Evolutionary conservation across 805 yeast genomes (phyloP), one percentile per base, ranked within the genome.

Genomic region (Kurtzmaniella fragi): DNA sequence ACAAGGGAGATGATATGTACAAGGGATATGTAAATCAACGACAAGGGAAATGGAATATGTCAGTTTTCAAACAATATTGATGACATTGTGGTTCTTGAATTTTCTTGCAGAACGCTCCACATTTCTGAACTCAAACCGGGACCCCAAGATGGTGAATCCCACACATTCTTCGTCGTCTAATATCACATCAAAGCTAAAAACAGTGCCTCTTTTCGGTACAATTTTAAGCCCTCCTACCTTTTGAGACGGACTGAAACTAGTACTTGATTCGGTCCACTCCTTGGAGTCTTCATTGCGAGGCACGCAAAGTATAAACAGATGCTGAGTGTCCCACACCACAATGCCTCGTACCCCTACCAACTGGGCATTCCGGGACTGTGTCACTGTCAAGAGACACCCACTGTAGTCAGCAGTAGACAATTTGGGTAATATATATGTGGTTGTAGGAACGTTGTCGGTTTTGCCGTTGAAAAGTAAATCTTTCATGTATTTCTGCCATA

Each of bases 91-190:
- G 42, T 80, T 76, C 62, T 90, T 90, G 69, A 88, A 88, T 64
- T 90, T 88, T 50, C 84, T 77, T 17, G 82, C 85, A 0, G 95
- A 79, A 42, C 98, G 70, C 50, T 90, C 97, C 8, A 78, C 77
- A 31, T 90, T 71, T 56, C 95, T 72, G 43, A 81, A 75, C 43
- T 80, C 78, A 48, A 90, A 75, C 42, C 97, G 67, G 32, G 88
- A 82, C 1, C 98, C 98, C 8, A 89, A 60, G 7, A 87, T 73
- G 11, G 82, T 73, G 54, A 86, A 84, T 14, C 73, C 75, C 12
- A 80, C 47, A 16, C 64, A 61, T 20, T 57, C 56, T 17, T 39
- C 37, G 14, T 28, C 17, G 14, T 17, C 27, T 9, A 27, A 20
- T 5, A 43, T 32, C 11, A 68, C 57, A 40, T 59, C 73, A 42